Evolutionary conservation across 352 stramenopile species (phyloP).

Genomic region (Paralagenidium karlingii): DNA sequence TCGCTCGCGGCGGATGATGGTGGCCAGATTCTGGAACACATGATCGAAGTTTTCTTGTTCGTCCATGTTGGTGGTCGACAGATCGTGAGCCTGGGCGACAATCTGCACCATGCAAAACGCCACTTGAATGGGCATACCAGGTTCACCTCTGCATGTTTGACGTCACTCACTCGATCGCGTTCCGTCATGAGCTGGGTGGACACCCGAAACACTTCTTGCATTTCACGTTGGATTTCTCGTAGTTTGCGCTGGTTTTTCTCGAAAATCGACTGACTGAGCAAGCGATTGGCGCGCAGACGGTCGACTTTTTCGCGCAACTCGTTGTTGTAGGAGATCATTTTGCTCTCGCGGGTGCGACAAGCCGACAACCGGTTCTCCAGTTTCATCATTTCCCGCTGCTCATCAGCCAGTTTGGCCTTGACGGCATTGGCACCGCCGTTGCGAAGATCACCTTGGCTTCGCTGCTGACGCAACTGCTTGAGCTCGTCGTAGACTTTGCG

Average conservation of each 20-base stretch:
- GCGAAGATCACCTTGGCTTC: conserved; percentile 56
- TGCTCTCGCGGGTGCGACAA: conserved; percentile 61
- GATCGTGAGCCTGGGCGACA: conserved; percentile 44
- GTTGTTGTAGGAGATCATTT: conserved; percentile 44
- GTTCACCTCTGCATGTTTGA: neutral
- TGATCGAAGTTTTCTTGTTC: conserved; percentile 67
- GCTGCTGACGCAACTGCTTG: conserved; percentile 44
- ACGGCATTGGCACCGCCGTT: conserved; percentile 59
- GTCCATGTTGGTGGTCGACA: conserved; percentile 55
- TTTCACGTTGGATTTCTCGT: conserved; percentile 57
- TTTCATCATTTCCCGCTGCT: conserved; percentile 67
- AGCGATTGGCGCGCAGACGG: conserved; percentile 40
- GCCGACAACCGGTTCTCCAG: conserved; percentile 64
- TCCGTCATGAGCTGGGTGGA: conserved; percentile 63
- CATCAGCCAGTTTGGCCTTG: conserved; percentile 47
- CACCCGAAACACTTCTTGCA: conserved; percentile 57
- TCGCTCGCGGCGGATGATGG: conserved; percentile 60
- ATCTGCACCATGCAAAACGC: conserved; percentile 14
- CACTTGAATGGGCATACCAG: neutral
- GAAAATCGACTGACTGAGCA: conserved; percentile 60
- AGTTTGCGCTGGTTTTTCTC: conserved; percentile 72
- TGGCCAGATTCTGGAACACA: conserved; percentile 52
- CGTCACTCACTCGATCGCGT: conserved; percentile 31
- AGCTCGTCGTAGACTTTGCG: conserved; percentile 56
- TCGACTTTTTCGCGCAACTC: conserved; percentile 42